Evolutionary conservation across 2,329 filamentous ascomycete species (phyloP).

Genomic region (Cercospora nicotianae): DNA sequence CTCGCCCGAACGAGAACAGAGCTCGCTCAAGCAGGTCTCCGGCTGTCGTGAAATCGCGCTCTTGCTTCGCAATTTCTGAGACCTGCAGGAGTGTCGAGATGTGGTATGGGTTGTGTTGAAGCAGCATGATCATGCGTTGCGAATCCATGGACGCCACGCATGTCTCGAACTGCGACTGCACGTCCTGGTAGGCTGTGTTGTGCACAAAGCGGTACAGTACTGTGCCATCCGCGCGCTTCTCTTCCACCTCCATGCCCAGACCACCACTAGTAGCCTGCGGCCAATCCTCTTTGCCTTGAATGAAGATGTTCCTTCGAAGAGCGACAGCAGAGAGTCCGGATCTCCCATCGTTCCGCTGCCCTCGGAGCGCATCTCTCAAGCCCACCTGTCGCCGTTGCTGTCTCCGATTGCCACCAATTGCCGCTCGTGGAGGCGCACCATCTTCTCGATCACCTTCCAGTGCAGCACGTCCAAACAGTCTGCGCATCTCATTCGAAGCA

Average conservation of each 20-base stretch:
- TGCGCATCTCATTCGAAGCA: conserved; percentile 86
- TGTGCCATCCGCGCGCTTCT: conserved; percentile 57
- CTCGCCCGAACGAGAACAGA: conserved; percentile 89
- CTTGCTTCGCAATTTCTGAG: conserved; percentile 86
- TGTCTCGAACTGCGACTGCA: conserved; percentile 74
- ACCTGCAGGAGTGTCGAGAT: conserved; percentile 92
- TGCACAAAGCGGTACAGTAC: conserved; percentile 78
- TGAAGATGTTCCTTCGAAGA: conserved; percentile 75
- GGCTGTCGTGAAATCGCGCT: conserved; percentile 81
- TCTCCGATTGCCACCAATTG: conserved; percentile 34
- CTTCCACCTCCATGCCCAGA: conserved; percentile 73
- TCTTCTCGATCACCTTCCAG: conserved; percentile 58
- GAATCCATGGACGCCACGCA: conserved; percentile 84
- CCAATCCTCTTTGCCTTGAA: conserved; percentile 86
- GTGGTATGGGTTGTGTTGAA: conserved; percentile 80
- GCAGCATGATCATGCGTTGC: conserved; percentile 73
- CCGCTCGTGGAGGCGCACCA: conserved; percentile 40
- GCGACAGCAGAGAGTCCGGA: conserved; percentile 70
- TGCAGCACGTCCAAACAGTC: conserved; percentile 66
- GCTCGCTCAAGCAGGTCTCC: conserved; percentile 88
- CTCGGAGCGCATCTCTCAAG: conserved; percentile 55
- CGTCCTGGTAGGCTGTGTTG: conserved; percentile 68
- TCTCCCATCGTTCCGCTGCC: conserved; percentile 56
- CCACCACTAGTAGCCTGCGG: conserved; percentile 76
- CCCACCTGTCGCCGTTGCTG: conserved; percentile 56